A percentile compares a stretch with the other conserved stretches of the same genome.
These are phyloP conservation scores for Saururus chinensis DNA, from an alignment of 164 flowering plant genomes.

Conservation along the genomic window DNA sequence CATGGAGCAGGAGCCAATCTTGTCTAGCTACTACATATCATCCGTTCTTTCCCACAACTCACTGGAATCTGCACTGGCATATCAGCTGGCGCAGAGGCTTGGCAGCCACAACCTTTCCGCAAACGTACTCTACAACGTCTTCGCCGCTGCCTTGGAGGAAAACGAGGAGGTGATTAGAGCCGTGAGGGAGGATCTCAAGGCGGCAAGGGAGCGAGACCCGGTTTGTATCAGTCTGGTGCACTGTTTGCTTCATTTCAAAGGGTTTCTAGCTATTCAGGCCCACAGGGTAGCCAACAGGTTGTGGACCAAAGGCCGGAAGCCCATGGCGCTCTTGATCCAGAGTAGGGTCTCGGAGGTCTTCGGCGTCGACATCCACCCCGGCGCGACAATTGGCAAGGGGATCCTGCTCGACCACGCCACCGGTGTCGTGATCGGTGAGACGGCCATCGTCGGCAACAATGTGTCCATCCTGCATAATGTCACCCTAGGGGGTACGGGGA, in stretches of 20 bases:
- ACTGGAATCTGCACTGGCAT: conserved; percentile 46
- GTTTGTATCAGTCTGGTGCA: conserved; percentile 63
- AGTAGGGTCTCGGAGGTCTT: conserved; percentile 64
- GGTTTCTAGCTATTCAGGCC: conserved; percentile 65
- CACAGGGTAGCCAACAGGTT: conserved; percentile 56
- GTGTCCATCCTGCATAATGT: conserved; percentile 70
- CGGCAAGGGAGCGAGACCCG: conserved; percentile 64
- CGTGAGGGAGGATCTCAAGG: conserved; percentile 42
- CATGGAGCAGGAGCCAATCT: conserved; percentile 43
- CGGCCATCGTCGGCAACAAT: conserved; percentile 59
- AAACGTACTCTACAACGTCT: conserved; percentile 32
- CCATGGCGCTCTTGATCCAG: conserved; percentile 49
- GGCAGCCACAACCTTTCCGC: conserved; percentile 27
- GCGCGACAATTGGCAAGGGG: conserved; percentile 61
- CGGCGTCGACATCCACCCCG: conserved; percentile 77
- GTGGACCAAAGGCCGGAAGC: conserved; percentile 42
- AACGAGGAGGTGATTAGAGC: conserved; percentile 27
- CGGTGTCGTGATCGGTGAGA: conserved; percentile 74
- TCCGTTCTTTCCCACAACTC: conserved; percentile 39
- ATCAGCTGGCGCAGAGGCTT: conserved; percentile 36
- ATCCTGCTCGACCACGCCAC: conserved; percentile 76
- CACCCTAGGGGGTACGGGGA: conserved; percentile 80
- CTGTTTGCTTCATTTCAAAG: conserved; percentile 66
- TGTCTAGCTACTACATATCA: conserved; percentile 28
- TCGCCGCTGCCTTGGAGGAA: conserved; percentile 24